Base-by-base conservation (phyloP, 495 filamentous ascomycete genomes). In the Penicillium psychrofluorescens region DNA sequence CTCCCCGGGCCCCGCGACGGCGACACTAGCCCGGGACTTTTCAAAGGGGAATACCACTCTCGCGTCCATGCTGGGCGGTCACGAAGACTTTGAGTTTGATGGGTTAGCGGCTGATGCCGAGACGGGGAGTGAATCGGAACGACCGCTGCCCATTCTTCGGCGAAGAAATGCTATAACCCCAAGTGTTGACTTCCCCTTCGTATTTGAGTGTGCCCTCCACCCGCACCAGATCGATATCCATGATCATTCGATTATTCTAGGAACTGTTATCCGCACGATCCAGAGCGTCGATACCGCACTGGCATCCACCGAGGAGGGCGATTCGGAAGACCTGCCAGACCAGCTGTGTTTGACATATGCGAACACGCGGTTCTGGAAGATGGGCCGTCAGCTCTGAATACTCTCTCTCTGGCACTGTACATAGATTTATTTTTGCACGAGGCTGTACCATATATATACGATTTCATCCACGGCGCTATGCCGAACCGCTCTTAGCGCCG, bases 311-410 rank as follows among this genome's bases (percentile, higher is more conserved):
- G 36, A 41, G 33, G 35, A n/a, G 8, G 35, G 9, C 7, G 40
- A 22, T 22, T 32, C 35, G 15, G 51, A 55, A 29, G 37, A 58
- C 42, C 50, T 42, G 13, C 35, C 49, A 8, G 49, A 48, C 0
- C 44, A 22, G 5, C 44, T 72, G 28, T 72, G 67, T 55, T 39
- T 72, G 53, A 64, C 67, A 2, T 72, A 72, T 56, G 69, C 67
- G 7, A 60, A 72, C 47, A 70, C 69, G 13, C 54, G 56, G 29
- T 72, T 72, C 37, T 71, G 69, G 69, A 63, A 63, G 44, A 68
- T 71, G 61, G 69, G 69, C 0, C 45, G 43, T 41, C 54, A 66
- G 36, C 51, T 68, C 32, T 67, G 29, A 43, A 22, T n/a, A 14
- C n/a, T 6, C 22, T 22, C 22, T 22, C 22, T 22, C 22, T 22